phyloP scores from a whole-genome alignment of 139 green algal species.

The Chlorella sorokiniana region DNA sequence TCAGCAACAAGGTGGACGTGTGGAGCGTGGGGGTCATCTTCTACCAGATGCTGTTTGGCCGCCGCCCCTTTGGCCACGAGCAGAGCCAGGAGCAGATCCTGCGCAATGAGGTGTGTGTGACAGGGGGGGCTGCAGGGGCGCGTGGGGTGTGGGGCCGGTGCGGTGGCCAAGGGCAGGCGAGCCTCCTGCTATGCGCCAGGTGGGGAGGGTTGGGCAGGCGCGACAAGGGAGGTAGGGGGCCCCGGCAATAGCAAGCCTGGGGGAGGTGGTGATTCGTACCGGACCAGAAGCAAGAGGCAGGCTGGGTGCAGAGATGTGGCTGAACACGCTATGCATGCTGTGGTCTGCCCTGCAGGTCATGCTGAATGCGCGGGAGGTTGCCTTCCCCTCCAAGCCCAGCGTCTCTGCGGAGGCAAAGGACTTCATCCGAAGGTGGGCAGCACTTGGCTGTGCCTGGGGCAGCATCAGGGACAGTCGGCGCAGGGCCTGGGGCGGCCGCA shows the following conservation, averaged over 20 bases:
- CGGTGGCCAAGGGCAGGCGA: neutral
- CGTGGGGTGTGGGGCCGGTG: neutral
- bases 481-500: no score
- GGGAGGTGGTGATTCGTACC: no score
- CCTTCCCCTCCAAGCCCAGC: conserved; percentile 75
- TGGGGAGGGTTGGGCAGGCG: no score
- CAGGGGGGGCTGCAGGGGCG: neutral
- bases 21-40: conserved; percentile 92
- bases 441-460: neutral
- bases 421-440: conserved; percentile 68
- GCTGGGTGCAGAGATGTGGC: neutral
- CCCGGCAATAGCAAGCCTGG: no score
- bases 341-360: conserved; percentile 48
- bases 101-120: conserved; percentile 63
- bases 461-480: no score
- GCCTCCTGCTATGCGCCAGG: no score
- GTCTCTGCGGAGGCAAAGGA: conserved; percentile 84
- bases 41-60: conserved; percentile 95
- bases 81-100: conserved; percentile 86
- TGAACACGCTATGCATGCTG: neutral
- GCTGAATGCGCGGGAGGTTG: conserved; percentile 63
- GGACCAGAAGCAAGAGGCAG: neutral
- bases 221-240: no score
- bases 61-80: conserved; percentile 84
- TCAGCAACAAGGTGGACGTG: conserved; percentile 97